phyloP scores from a whole-genome alignment of 2,329 filamentous ascomycete genomes.

The Paecilomyces sp. region DNA sequence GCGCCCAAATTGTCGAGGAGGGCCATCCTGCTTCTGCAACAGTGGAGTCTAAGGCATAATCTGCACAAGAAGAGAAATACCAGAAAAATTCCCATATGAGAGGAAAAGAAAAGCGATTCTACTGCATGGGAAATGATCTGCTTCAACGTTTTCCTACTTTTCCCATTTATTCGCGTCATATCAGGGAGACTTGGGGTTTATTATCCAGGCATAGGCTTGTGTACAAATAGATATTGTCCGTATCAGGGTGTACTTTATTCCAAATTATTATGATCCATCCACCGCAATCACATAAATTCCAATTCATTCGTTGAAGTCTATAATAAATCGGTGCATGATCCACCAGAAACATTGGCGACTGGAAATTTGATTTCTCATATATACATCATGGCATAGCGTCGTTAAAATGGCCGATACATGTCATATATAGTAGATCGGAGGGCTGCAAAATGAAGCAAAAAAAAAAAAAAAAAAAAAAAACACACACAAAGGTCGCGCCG shows the following conservation, averaged over 20 bases:
- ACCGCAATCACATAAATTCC: not conserved
- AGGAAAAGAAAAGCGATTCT: not conserved
- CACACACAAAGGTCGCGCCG: no score
- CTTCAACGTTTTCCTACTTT: not conserved
- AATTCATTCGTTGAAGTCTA: no score
- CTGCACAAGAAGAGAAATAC: not conserved
- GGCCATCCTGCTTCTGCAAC: conserved; percentile 9
- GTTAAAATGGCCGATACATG: no score
- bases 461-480: no score
- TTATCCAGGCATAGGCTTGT: not conserved
- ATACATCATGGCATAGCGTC: no score
- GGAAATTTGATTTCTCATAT: no score
- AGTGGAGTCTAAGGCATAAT: conserved; percentile 19
- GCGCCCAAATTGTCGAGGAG: conserved; percentile 29
- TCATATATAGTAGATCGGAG: no score
- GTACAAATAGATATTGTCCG: not conserved
- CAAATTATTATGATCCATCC: not conserved
- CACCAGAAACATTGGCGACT: no score
- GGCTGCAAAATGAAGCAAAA: no score
- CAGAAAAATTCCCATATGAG: not conserved
- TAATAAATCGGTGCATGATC: no score
- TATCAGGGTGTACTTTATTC: not conserved
- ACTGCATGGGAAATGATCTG: not conserved
- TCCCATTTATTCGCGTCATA: not conserved
- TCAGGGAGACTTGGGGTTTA: not conserved